phyloP scores from a whole-genome alignment of 495 filamentous ascomycete genomes.

The Chlorociboria aeruginascens region DNA sequence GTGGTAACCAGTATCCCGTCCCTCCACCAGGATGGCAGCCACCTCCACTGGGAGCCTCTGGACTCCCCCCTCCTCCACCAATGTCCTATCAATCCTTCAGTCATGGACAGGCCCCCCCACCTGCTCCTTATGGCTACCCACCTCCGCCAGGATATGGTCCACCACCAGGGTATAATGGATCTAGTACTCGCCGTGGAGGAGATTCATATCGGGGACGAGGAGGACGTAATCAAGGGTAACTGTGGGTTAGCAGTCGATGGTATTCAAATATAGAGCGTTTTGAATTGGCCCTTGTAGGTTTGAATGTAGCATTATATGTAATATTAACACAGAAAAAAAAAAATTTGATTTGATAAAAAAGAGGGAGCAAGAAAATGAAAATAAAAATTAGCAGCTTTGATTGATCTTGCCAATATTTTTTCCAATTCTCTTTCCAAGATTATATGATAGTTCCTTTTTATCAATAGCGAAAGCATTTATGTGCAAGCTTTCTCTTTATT shows the following conservation, averaged over 20 bases:
- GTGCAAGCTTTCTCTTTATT: too few species aligned
- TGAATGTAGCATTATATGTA: too few species aligned
- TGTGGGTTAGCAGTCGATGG: background rate
- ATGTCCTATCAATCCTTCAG: slow-evolving; percentile 18
- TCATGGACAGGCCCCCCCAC: slow-evolving; percentile 2
- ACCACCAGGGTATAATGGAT: background rate
- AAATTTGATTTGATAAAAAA: too few species aligned
- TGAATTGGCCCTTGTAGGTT: too few species aligned
- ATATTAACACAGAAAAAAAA: too few species aligned
- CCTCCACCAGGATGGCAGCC: slow-evolving; percentile 27
- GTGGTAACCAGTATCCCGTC: slow-evolving; percentile 24
- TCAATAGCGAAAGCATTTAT: too few species aligned
- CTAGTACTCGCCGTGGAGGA: slow-evolving; percentile 1
- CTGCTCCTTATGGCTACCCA: slow-evolving; percentile 3
- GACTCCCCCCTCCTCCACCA: slow-evolving; percentile 34
- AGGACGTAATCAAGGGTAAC: background rate
- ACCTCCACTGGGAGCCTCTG: slow-evolving; percentile 31
- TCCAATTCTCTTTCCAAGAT: too few species aligned
- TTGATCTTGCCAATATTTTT: too few species aligned
- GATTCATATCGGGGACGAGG: background rate
- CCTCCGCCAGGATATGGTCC: background rate
- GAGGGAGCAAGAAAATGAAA: too few species aligned
- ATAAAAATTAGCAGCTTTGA: too few species aligned
- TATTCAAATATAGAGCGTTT: background rate
- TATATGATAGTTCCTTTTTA: too few species aligned